Evolutionary conservation across 176 grass and related monocot species (phyloP), one percentile per base, ranked within the genome.

Genomic region (Aegilops tauschii): DNA sequence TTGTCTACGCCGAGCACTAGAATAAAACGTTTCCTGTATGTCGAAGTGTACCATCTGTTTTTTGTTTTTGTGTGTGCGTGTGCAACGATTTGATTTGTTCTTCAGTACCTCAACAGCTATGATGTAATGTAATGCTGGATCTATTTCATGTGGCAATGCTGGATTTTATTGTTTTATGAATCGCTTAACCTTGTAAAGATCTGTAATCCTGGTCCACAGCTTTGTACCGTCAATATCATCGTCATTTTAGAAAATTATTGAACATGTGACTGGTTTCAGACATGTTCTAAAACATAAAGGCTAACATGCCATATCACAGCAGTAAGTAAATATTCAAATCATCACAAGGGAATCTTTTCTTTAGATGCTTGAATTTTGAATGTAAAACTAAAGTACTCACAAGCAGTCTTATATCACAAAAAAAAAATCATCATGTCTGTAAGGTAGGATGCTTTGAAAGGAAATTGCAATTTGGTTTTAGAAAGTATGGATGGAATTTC

Each of bases 21-120:
- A 88, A 91, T 91, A 91, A 91, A 79, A 72, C 77, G 69, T 84
- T 61, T 77, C 70, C 2, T 65, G 45, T 78, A 78, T 82, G 52
- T 69, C 23, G 0, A 49, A 49, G 18, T 18, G 35, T 71, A 7
- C 31, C 59, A 56, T 71, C 23, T 54, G 54, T 27, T 54, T 88
- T 54, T 50, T 50, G 14, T 52, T 1, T 54, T 5, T 54, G 50
- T 54, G 50, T 58, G 54, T 12, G 42, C 0, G 11, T 45, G 42
- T 45, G 64, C 23, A 82, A 91, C 64, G 37, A 36, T 85, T 85
- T 88, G 18, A 47, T 76, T 76, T 62, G 18, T 66, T 80, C 29
- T 71, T 76, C 1, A 45, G 42, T 45, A 45, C 27, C 58, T 77
- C 56, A 54, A 20, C 71, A 50, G 34, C 34, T 27, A 49, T 70